phyloP scores from a whole-genome alignment of 1,139 yeast genomes.

The Pneumocystis wakefieldiae region DNA sequence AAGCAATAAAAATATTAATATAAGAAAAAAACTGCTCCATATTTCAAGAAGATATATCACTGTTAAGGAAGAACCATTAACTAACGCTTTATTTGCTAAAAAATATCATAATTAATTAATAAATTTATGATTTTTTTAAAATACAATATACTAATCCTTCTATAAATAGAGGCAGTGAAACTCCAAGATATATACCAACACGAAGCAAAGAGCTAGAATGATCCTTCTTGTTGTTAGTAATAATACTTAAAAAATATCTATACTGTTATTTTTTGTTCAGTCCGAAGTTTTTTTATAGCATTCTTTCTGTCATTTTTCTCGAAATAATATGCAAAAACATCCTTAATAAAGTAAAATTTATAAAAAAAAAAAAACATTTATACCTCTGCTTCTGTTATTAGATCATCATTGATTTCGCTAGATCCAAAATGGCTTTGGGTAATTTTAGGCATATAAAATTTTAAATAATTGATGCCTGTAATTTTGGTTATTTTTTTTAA shows the following conservation, averaged over 20 bases:
- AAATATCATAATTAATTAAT: neutral
- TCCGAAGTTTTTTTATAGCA: slow-evolving; percentile 1
- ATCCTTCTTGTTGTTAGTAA: slow-evolving; percentile 29
- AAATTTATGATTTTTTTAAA: slow-evolving; percentile 20
- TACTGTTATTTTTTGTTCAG: neutral
- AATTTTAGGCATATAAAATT: slow-evolving; percentile 45
- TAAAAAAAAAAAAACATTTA: neutral
- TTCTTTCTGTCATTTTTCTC: slow-evolving; percentile 25
- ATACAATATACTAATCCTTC: slow-evolving; percentile 41
- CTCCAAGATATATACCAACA: slow-evolving; percentile 50
- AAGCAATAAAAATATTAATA: slow-evolving; percentile 42
- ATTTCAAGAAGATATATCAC: slow-evolving; percentile 48
- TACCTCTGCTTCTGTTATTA: slow-evolving; percentile 43
- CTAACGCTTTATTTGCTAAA: slow-evolving; percentile 31
- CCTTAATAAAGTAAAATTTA: slow-evolving; percentile 18
- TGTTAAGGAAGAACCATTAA: slow-evolving; percentile 22
- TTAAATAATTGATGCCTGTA: slow-evolving; percentile 35
- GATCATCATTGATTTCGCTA: slow-evolving; percentile 50
- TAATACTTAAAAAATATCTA: neutral
- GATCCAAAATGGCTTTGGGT: slow-evolving; percentile 42
- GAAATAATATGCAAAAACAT: slow-evolving; percentile 48
- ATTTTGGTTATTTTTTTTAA: slow-evolving; percentile 80
- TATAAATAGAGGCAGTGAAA: slow-evolving; percentile 48
- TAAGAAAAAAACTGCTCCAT: slow-evolving; percentile 80
- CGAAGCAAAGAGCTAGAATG: slow-evolving; percentile 30